Base-by-base conservation (phyloP, 2,329 filamentous ascomycete genomes). In the Tothia fuscella region DNA sequence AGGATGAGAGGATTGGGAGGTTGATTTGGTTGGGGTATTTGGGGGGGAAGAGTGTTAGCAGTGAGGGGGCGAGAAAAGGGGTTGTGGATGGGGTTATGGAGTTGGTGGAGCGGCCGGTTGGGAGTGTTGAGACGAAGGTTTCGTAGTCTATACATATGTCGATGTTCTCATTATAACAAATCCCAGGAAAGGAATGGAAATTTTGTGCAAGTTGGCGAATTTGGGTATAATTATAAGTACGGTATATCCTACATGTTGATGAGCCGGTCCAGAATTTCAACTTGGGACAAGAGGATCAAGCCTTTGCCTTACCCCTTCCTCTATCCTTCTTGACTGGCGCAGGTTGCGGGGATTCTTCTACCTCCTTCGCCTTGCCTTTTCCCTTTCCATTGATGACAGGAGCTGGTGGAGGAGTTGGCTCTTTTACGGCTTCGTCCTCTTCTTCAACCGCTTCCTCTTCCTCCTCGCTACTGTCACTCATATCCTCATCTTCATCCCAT, bases 21-120 rank as follows among this genome's bases (percentile, higher is more conserved):
- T 64, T 89, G 46, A 65, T 96, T 17, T 96, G 89, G 89, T 63
- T 95, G 56, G 82, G 88, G 50, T 98, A 94, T 61, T 67, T 98
- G 24, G 85, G 77, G 4, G 91, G 91, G 0, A 82, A 76, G 58
- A 86, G 79, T 53, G 87, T 95, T 7, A 87, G 87, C 22, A 93
- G 85, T 48, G 86, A 94, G 59, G 69, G 72, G 3, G 84, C 87
- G 13, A 73, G 89, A 50, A 70, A 77, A 61, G 93, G 74, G 51
- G 82, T 98, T 38, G 82, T 93, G 3, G 78, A 93, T 36, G 91
- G 91, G 0, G 74, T 93, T 46, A 80, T 96, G 70, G 80, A 80
- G 50, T 82, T 95, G 62, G 86, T 91, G 1, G 83, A 87, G 61
- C 67, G 89, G 49, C 91, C 91, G 0, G 75, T 94, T 13, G 89